phyloP scores from a whole-genome alignment of 345 rosid genomes.

The Balakata baccata region DNA sequence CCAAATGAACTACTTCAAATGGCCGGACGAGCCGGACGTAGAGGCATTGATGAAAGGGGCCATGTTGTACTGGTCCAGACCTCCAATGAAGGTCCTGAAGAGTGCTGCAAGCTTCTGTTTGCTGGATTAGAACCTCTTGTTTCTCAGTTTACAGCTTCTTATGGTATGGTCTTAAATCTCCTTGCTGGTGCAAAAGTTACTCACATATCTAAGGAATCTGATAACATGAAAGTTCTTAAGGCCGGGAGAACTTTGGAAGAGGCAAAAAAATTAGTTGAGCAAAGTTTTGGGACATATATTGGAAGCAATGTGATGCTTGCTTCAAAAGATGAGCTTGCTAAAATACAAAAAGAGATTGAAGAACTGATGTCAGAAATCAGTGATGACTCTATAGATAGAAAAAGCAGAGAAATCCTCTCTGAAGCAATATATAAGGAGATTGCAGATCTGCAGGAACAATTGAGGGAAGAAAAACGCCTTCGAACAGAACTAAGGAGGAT shows the following conservation, averaged over 20 bases:
- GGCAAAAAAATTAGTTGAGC: constrained; percentile 87
- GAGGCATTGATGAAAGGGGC: constrained; percentile 87
- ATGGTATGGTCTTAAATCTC: constrained; percentile 96
- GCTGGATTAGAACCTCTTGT: constrained; percentile 88
- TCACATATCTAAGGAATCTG: constrained; percentile 49
- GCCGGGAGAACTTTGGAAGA: constrained; percentile 83
- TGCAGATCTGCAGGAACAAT: constrained; percentile 61
- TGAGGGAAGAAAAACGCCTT: constrained; percentile 61
- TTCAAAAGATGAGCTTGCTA: constrained; percentile 81
- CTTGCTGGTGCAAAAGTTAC: constrained; percentile 75
- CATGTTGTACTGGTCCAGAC: constrained; percentile 80
- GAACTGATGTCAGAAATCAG: constrained; percentile 59
- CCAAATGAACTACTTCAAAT: constrained; percentile 88
- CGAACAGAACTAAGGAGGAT: constrained; percentile 58
- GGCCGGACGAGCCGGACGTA: constrained; percentile 99
- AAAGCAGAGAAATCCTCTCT: constrained; percentile 65
- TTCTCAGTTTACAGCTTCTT: constrained; percentile 94
- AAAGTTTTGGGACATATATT: constrained; percentile 92
- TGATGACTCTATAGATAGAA: constrained; percentile 77
- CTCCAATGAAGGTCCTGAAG: constrained; percentile 90
- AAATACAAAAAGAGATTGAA: constrained; percentile 67
- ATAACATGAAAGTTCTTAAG: constrained; percentile 44
- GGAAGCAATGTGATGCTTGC: constrained; percentile 92
- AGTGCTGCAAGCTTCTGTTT: constrained; percentile 78
- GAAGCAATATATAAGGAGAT: constrained; percentile 68